Base-by-base conservation (phyloP, 2,329 filamentous ascomycete species). In the Laburnicola sp. region DNA sequence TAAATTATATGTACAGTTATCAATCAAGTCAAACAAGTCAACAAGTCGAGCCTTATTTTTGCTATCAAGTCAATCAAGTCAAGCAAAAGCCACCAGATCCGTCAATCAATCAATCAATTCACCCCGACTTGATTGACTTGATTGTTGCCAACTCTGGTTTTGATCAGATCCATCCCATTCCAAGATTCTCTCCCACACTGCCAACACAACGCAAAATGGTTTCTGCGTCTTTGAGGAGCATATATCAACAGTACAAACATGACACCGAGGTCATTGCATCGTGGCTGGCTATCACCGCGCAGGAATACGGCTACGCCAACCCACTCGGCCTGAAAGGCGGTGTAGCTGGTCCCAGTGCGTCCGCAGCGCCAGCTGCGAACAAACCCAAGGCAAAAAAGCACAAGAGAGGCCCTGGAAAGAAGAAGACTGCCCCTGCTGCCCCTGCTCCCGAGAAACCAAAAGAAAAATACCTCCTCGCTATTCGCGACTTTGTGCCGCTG, bases 241-340 rank as follows among this genome's bases (percentile, higher is more conserved):
- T 62, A 1, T 77, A 76, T 51, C 62, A 64, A 16, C 66, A 70
- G 47, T 76, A 76, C 57, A 77, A 76, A 50, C 49, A 68, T 22
- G 74, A 77, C 49, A 75, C 72, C 0, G 60, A 76, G 30, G 64
- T 66, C 2, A 64, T 78, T 6, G 73, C 72, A 2, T 60, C 67
- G 23, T 78, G 74, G 75, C 71, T 77, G 10, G 75, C 73, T 1
- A 71, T 67, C 2, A 77, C 74, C 0, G 75, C 75, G 4, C 6
- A 22, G 22, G 35, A 38, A n/a, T 22, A 45, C 23, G 42, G 42
- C 31, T 45, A 45, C 16, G 22, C n/a, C 5, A 36, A 27, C 4
- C 30, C 42, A 6, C 22, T 45, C n/a, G 32, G 42, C 22, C 7
- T 32, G 4, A 31, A 45, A 10, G 22, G 5, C 3, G 30, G 11